Base-by-base conservation (phyloP, 192 early-diverging fungal genomes). In the Backusella sp. region DNA sequence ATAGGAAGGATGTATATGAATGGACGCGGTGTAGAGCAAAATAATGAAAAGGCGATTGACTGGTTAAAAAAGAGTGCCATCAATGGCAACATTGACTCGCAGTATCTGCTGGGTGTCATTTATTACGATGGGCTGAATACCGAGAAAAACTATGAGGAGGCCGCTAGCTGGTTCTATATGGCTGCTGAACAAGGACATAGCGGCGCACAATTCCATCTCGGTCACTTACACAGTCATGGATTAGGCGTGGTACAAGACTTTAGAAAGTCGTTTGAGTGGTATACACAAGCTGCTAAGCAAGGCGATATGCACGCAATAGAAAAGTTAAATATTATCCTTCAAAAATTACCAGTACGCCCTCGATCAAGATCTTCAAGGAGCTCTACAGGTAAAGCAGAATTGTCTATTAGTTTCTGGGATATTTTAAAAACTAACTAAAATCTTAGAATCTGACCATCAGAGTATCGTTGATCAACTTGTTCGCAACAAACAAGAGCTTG, bases 1-100 rank as follows among this genome's bases (percentile, higher is more conserved):
- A 28, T 62, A 28, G 56, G 56, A 62, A 62, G 56, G 26, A 62
- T 62, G 56, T 28, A 62, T 62, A 62, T 62, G 56, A 62, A 26
- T 62, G 56, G 56, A 62, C 56, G 23, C 11, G 56, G 56, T 62
- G 56, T 62, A 23, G 56, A 62, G 11, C 56, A 62, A 28, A 23
- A 62, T 28, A 28, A 62, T 26, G 56, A 28, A 62, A 62, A 62
- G 9, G 56, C 56, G 8, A 62, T 62, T 26, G 56, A 62, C 56
- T 62, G 56, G 56, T 26, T 62, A 62, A 62, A 62, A 4, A 62
- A 4, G 56, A 62, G 56, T 12, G 56, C 56, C 26, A 14, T 4
- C 0, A 26, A 28, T 28, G 56, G 56, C 4, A 62, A 28, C 23
- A 11, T 28, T 8, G 23, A 62, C 23, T 23, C 56, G 1, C 56